Evolutionary conservation across 2,329 filamentous ascomycete species (phyloP).

Genomic region (Trichothecium roseum): DNA sequence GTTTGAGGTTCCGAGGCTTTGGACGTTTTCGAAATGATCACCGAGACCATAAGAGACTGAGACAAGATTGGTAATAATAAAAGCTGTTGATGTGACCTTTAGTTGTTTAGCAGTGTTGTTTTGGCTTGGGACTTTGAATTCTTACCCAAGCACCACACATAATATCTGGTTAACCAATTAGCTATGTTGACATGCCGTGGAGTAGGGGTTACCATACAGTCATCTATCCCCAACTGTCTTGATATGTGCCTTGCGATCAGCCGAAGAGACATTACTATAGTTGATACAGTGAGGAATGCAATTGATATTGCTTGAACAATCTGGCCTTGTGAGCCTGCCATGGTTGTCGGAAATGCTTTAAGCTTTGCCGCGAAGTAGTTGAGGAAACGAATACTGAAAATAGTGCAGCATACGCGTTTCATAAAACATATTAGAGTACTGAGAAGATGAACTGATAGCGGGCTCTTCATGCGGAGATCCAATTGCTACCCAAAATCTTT

Average conservation of each 20-base stretch:
- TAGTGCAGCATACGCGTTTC: too few relatives aligned
- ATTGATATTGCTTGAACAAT: slow-evolving; percentile 21
- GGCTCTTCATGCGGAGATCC: too few relatives aligned
- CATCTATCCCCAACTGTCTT: slow-evolving; percentile 17
- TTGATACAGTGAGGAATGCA: slow-evolving; percentile 24
- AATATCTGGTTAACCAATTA: too few relatives aligned
- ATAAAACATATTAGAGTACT: too few relatives aligned
- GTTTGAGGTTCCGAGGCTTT: slow-evolving; percentile 6
- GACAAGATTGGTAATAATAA: slow-evolving; percentile 20
- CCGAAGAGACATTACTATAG: slow-evolving; percentile 23
- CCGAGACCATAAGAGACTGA: slow-evolving; percentile 17
- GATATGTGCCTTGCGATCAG: slow-evolving; percentile 28
- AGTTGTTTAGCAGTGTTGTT: slow-evolving; percentile 6
- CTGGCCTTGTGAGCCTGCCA: slow-evolving; percentile 20
- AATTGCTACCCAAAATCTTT: too few relatives aligned
- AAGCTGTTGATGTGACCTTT: slow-evolving; percentile 19
- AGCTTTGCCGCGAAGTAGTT: too few relatives aligned
- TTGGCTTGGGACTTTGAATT: not conserved
- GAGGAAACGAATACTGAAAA: too few relatives aligned
- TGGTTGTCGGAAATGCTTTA: slow-evolving; percentile 19
- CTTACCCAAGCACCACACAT: slow-evolving; percentile 9
- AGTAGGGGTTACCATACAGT: slow-evolving; percentile 12
- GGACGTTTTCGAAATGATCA: slow-evolving; percentile 15
- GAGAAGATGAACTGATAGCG: too few relatives aligned
- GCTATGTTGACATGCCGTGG: too few relatives aligned